Conservation (phyloP, 352 stramenopile genomes). For the Globisporangium middletonii region DNA sequence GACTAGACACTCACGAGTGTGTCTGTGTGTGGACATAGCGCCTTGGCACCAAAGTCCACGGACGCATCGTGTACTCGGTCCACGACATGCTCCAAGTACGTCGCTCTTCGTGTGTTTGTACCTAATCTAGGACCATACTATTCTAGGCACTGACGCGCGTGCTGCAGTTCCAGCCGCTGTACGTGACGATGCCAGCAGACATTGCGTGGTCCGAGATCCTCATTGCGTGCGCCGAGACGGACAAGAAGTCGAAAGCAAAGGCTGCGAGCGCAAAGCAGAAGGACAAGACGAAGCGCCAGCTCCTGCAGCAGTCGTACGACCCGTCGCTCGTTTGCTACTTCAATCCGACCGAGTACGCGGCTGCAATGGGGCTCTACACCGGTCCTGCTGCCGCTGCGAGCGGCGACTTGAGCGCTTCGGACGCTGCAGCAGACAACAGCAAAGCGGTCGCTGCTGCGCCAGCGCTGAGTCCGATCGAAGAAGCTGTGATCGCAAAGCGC, state of each 20-base stretch:
- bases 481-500: slow-evolving; percentile 51
- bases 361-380: slow-evolving; percentile 57
- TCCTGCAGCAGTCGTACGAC: slow-evolving; percentile 51
- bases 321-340: slow-evolving; percentile 72
- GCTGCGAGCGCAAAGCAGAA: slow-evolving; percentile 33
- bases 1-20: no score
- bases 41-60: slow-evolving; percentile 39
- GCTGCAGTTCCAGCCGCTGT: slow-evolving; percentile 66
- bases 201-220: slow-evolving; percentile 63
- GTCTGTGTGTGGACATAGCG: slow-evolving; percentile 20
- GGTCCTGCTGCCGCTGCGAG: slow-evolving; percentile 14
- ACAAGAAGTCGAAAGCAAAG: slow-evolving; percentile 30
- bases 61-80: slow-evolving; percentile 51
- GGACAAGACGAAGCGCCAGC: slow-evolving; percentile 29
- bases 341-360: slow-evolving; percentile 69
- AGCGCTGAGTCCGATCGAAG: slow-evolving; percentile 53
- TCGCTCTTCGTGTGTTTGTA: no score
- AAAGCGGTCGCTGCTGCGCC: slow-evolving; percentile 10
- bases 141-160: no score
- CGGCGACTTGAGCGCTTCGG: neutral
- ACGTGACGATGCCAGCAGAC: slow-evolving; percentile 52
- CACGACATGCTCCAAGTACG: slow-evolving; percentile 54
- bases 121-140: no score
- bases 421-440: slow-evolving; percentile 6
- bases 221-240: slow-evolving; percentile 35